A percentile compares a stretch with the other conserved stretches of the same genome.
phyloP scores from a whole-genome alignment of 2,329 filamentous ascomycete genomes.

The Madurella fahalii region DNA sequence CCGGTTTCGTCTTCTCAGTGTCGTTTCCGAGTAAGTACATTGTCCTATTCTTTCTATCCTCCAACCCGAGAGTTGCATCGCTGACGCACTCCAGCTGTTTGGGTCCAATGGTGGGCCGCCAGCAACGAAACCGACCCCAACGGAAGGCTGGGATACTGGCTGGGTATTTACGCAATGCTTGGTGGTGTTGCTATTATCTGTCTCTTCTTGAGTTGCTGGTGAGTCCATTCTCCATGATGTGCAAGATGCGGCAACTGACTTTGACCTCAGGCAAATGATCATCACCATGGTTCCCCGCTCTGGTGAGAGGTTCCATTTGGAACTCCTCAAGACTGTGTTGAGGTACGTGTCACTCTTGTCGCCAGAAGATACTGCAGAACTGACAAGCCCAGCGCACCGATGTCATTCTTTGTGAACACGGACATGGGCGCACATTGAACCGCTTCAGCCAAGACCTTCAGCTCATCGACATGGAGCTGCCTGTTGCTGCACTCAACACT shows the following conservation, averaged over 20 bases:
- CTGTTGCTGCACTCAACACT: slow-evolving; percentile 26
- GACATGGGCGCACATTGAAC: slow-evolving; percentile 29
- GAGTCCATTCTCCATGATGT: not conserved
- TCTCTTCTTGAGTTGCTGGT: slow-evolving; percentile 26
- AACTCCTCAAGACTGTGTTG: no score
- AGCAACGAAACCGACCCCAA: slow-evolving; percentile 38
- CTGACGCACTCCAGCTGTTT: slow-evolving; percentile 32
- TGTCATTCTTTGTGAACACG: no score
- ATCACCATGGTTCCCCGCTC: no score
- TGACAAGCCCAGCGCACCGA: no score
- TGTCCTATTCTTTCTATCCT: no score
- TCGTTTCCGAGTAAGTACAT: slow-evolving; percentile 27
- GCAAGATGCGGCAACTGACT: no score
- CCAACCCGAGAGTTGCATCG: slow-evolving; percentile 1
- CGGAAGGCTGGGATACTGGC: slow-evolving; percentile 33
- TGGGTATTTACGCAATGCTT: slow-evolving; percentile 34
- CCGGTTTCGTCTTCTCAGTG: slow-evolving; percentile 23
- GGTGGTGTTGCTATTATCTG: slow-evolving; percentile 24
- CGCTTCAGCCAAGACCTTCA: slow-evolving; percentile 34
- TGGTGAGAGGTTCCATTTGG: no score
- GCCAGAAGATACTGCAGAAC: no score
- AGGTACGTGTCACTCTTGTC: no score
- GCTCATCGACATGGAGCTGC: slow-evolving; percentile 29
- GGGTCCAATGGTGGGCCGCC: slow-evolving; percentile 47
- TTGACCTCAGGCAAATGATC: no score